Evolutionary conservation across 2,329 filamentous ascomycete genomes (phyloP).

Genomic region (Plectosphaerella cucumerina): DNA sequence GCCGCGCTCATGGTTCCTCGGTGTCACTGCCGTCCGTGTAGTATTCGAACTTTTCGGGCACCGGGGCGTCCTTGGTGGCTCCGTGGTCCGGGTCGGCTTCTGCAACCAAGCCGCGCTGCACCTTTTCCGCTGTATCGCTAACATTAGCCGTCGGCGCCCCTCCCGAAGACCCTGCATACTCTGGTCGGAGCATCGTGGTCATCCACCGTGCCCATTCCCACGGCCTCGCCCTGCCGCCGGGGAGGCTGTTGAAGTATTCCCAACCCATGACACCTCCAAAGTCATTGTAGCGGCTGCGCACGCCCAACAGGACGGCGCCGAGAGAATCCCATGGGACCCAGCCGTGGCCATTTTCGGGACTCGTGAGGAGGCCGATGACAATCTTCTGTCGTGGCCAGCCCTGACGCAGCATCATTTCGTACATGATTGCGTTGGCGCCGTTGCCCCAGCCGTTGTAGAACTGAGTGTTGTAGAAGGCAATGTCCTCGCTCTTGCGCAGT

Average conservation of each 20-base stretch:
- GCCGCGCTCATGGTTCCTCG: slow-evolving; percentile 1
- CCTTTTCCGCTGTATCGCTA: slow-evolving; percentile 4
- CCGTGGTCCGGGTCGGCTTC: slow-evolving; percentile 21
- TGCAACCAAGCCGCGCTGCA: slow-evolving; percentile 7
- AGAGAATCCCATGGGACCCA: slow-evolving; percentile 46
- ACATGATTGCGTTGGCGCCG: slow-evolving; percentile 39
- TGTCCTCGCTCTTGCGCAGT: slow-evolving; percentile 56
- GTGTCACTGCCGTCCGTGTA: slow-evolving; percentile 21
- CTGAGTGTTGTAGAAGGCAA: slow-evolving; percentile 86
- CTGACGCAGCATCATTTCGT: slow-evolving; percentile 46
- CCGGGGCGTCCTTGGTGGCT: slow-evolving; percentile 19
- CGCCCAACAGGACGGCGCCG: slow-evolving; percentile 32
- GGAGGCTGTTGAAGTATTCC: slow-evolving; percentile 87
- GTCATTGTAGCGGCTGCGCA: slow-evolving; percentile 49
- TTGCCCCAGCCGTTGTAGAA: slow-evolving; percentile 90
- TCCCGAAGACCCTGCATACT: slow-evolving; percentile 1
- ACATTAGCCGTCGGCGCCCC: background rate
- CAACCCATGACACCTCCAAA: slow-evolving; percentile 93
- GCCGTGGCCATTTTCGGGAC: slow-evolving; percentile 64
- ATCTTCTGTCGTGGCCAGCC: slow-evolving; percentile 73
- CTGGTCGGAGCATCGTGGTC: slow-evolving; percentile 38
- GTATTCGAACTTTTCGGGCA: slow-evolving; percentile 28
- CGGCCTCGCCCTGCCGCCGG: slow-evolving; percentile 57
- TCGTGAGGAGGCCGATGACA: slow-evolving; percentile 78
- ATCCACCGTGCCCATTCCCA: slow-evolving; percentile 78